Evolutionary conservation across 2,329 filamentous ascomycete species (phyloP).

Genomic region (Talaromyces atroroseus): DNA sequence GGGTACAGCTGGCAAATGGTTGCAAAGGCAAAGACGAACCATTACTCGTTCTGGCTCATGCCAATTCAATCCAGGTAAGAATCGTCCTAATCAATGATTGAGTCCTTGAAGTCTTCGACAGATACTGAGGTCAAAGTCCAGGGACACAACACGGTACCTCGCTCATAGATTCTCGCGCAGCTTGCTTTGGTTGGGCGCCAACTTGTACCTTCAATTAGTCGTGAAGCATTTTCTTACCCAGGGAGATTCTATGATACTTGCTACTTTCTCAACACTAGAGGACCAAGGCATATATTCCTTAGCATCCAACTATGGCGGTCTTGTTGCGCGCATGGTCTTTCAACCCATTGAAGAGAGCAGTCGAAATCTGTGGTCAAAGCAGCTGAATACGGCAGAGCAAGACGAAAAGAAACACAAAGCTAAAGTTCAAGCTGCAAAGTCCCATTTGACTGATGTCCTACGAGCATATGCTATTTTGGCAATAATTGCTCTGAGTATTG

Average conservation of each 20-base stretch:
- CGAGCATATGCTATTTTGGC: constrained; percentile 70
- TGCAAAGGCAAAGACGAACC: constrained; percentile 49
- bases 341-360: constrained; percentile 94
- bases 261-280: constrained; percentile 65
- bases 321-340: constrained; percentile 82
- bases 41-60: constrained; percentile 63
- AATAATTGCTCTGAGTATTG: constrained; percentile 61
- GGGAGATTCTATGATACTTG: constrained; percentile 85
- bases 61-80: constrained; percentile 39
- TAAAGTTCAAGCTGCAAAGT: constrained; percentile 24
- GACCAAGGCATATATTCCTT: constrained; percentile 90
- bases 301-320: constrained; percentile 88
- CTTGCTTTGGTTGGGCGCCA: constrained; percentile 68
- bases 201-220: constrained; percentile 78
- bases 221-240: constrained; percentile 93
- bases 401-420: constrained; percentile 10
- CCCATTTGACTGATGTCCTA: constrained; percentile 50
- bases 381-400: constrained; percentile 50
- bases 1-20: constrained; percentile 65
- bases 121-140: constrained; percentile 18
- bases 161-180: constrained; percentile 61
- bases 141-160: constrained; percentile 41
- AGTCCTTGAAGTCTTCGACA: neutral
- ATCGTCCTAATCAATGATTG: neutral
- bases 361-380: constrained; percentile 78